Evolutionary conservation across 208 protist genomes (phyloP), one percentile per base, ranked within the genome.

Genomic region (Acanthamoeba divionensis): DNA sequence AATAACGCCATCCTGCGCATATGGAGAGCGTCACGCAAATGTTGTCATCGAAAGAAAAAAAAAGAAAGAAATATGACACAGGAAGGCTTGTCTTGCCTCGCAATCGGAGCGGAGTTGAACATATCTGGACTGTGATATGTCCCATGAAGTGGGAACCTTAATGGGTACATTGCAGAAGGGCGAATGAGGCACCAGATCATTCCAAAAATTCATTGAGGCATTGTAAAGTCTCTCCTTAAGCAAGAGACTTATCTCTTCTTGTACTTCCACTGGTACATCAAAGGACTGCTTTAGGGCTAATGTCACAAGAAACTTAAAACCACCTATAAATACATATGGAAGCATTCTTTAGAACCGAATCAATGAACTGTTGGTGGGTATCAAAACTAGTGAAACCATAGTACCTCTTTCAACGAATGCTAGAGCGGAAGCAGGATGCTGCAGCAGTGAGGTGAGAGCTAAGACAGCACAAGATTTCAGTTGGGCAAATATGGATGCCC

Each of bases 141-240:
- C 2, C 79, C 79, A 88, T 5, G 12, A 15, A 4, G 79, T 88
- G 21, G 79, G 79, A 36, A 88, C 41, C 3, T 18, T 1, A 6
- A 88, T 88, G 13, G 79, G 79, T 41, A 88, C 29, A 24, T 69
- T 69, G 57, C 55, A 50, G 79, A 60, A 88, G 36, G 79, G 79
- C 52, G 55, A 88, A 44, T 71, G 69, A 21, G 79, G 79, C 2
- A 88, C 9, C n/a, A 15, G 47, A 12, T 67, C 79, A 29, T 88
- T 66, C 79, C 79, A 88, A 13, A 41, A 54, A 26, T 15, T 69
- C 9, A 36, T 41, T 6, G 57, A 38, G 21, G 69, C 48, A 26
- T 38, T 50, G 36, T 71, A 69, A 0, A 88, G 52, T 15, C 79
- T 54, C 36, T 45, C 57, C 24, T 47, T 66, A 8, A 45, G 31